Evolutionary conservation across 2,329 filamentous ascomycete genomes (phyloP), one percentile per base, ranked within the genome.

Genomic region (Pseudonectria buxi): DNA sequence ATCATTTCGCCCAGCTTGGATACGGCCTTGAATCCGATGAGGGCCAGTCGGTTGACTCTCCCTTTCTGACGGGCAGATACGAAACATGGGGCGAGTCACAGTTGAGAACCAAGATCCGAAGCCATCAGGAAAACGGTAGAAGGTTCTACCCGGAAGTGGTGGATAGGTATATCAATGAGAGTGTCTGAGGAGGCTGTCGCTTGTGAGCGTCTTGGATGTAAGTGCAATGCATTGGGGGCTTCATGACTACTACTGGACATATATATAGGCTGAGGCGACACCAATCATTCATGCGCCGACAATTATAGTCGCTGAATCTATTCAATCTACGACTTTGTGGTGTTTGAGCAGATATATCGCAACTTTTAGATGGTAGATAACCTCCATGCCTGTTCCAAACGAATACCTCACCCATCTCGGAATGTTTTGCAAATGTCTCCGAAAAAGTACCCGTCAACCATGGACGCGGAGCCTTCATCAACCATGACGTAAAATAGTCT

Each of bases 81-180:
- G 64, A 72, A 33, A 74, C 71, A 0, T 74, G 71, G 69, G 72
- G 71, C 0, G 72, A 74, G 50, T 64, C 67, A 6, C 70, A 74
- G 53, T 47, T 76, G 27, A 56, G 72, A 36, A 75, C 69, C 3
- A 75, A 75, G 51, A 62, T 74, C 10, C 56, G 70, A 10, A 74
- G 70, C 36, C 71, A 74, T 50, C 56, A 63, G 3, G 61, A 67
- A 36, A 68, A 70, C 12, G 71, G 71, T 4, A 55, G 35, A 38
- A 64, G 47, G 44, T 72, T 71, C 39, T 73, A 74, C 36, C 37
- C 46, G 0, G 58, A 67, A 26, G 65, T 75, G 1, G 72, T 62
- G 50, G 64, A 72, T 3, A 58, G 55, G 43, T 74, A 73, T 44
- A 49, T 67, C 24, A 59, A 60, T 35, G 68, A 71, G 39, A 22